These are phyloP conservation scores for Stephania yunnanensis DNA, from an alignment of 164 flowering plant species.

Conservation along the genomic window DNA sequence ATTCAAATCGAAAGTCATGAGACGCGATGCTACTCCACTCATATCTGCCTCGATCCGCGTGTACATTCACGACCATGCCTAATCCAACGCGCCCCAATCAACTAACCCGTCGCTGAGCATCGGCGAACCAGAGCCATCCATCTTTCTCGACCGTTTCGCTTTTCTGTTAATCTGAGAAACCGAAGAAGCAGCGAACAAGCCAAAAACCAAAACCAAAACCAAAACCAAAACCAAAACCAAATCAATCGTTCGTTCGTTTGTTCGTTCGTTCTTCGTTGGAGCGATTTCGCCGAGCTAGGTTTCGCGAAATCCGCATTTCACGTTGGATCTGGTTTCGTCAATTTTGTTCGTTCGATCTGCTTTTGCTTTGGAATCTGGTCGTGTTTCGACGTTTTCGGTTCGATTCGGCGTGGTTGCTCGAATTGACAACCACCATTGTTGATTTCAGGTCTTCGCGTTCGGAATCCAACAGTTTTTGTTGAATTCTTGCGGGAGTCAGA, in stretches of 20 bases:
- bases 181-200: neutral
- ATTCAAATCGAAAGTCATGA: no score
- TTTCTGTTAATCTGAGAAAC: slow-evolving; percentile 2
- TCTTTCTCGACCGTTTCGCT: slow-evolving; percentile 1
- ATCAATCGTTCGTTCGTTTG: neutral
- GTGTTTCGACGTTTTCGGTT: neutral
- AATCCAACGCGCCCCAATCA: no score
- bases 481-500: neutral
- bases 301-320: neutral
- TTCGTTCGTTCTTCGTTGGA: neutral
- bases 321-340: neutral
- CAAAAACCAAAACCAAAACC: neutral
- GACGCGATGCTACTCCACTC: no score
- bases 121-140: neutral
- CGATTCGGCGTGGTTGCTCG: neutral
- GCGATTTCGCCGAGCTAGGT: neutral
- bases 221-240: neutral
- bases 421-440: neutral
- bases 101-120: no score
- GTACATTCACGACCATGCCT: no score
- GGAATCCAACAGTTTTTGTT: neutral
- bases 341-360: neutral
- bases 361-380: neutral
- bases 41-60: no score
- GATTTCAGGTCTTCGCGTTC: neutral